phyloP scores from a whole-genome alignment of 345 rosid genomes.

The Camelina hispida region DNA sequence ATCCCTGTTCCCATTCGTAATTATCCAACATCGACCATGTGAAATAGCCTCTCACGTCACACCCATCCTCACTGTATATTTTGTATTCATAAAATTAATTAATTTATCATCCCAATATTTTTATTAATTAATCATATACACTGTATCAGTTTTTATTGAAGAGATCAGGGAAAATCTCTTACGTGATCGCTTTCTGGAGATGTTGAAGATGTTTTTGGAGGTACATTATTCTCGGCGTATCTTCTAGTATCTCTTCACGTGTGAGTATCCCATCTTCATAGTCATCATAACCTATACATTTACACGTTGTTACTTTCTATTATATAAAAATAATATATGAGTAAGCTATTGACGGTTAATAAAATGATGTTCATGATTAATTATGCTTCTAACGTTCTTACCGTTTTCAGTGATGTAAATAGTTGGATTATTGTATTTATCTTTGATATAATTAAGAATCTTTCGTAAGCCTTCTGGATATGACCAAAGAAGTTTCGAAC shows the following conservation, averaged over 20 bases:
- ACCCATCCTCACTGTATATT: no score
- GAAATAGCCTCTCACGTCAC: no score
- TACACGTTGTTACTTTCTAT: not conserved
- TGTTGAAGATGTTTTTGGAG: slow-evolving; percentile 40
- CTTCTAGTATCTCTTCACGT: slow-evolving; percentile 33
- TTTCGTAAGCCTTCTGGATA: slow-evolving; percentile 28
- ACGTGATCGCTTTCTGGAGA: slow-evolving; percentile 40
- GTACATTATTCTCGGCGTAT: slow-evolving; percentile 38
- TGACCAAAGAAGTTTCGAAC: not conserved
- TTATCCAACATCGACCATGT: no score
- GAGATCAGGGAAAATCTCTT: slow-evolving; percentile 1
- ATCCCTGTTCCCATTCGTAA: no score
- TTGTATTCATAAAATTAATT: no score
- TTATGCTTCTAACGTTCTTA: not conserved
- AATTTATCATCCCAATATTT: no score
- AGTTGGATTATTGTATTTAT: slow-evolving; percentile 31
- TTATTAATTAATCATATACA: no score
- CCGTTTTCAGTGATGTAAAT: slow-evolving; percentile 39
- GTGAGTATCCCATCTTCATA: not conserved
- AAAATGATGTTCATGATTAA: not conserved
- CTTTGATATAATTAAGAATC: slow-evolving; percentile 23
- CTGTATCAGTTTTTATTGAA: no score
- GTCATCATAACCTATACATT: slow-evolving; percentile 22
- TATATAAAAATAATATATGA: no score
- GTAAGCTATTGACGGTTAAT: no score